These are phyloP conservation scores for Nigrospora sphaerica DNA, from an alignment of 2,329 filamentous ascomycete genomes.

Conservation along the genomic window DNA sequence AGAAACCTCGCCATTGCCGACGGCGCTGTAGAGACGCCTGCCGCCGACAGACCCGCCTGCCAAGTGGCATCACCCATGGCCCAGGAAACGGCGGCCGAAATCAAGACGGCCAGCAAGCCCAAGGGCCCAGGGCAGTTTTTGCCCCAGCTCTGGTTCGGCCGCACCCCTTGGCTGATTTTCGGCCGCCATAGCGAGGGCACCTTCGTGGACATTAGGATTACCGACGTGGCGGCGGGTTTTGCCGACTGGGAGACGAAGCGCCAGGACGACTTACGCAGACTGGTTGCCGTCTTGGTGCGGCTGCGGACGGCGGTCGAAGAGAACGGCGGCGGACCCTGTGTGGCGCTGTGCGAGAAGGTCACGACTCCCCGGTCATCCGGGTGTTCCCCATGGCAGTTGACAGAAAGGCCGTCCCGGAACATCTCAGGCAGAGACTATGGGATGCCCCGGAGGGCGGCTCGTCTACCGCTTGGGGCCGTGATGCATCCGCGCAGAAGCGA, in stretches of 20 bases:
- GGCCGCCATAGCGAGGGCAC: neutral
- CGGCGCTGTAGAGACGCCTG: neutral
- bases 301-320: neutral
- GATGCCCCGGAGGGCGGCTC: no score
- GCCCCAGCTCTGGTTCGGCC: neutral
- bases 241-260: neutral
- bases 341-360: neutral
- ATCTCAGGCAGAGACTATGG: neutral
- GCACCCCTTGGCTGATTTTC: neutral
- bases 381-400: neutral
- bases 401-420: neutral
- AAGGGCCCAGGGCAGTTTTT: neutral
- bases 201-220: neutral
- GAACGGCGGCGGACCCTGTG: neutral
- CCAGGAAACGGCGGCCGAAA: neutral
- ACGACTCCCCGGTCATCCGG: neutral
- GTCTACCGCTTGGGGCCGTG: no score
- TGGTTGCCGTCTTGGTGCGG: neutral
- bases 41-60: neutral
- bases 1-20: no score
- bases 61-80: neutral
- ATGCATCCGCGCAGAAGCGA: no score
- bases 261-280: neutral
- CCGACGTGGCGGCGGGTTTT: neutral
- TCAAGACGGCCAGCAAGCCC: neutral